A percentile compares a stretch with the other conserved stretches of the same genome.
These are phyloP conservation scores for Leccinum pachyderme DNA, from an alignment of 1,284 basidiomycete genomes.

Conservation along the genomic window DNA sequence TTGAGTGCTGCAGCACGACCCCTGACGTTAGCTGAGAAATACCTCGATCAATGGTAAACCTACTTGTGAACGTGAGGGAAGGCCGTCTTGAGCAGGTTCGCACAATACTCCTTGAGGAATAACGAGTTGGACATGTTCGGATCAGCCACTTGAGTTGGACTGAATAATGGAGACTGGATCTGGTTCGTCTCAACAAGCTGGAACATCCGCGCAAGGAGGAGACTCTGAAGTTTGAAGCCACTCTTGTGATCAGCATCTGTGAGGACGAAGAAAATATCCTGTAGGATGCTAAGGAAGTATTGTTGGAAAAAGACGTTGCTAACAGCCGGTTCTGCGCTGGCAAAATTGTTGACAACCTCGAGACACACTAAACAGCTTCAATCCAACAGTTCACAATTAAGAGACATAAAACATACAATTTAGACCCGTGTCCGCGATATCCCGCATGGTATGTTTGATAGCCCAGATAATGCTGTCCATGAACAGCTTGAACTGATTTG, in stretches of 20 bases:
- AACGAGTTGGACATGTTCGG: constrained; percentile 77
- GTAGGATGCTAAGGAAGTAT: constrained; percentile 91
- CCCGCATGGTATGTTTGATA: constrained; percentile 99
- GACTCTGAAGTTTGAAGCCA: constrained; percentile 89
- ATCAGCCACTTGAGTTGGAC: constrained; percentile 73
- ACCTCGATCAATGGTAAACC: constrained; percentile 31
- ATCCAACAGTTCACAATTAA: background rate
- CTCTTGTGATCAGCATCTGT: constrained; percentile 99
- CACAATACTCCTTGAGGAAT: constrained; percentile 88
- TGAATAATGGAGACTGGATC: constrained; percentile 86
- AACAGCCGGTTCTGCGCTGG: constrained; percentile 74
- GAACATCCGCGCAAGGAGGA: constrained; percentile 92
- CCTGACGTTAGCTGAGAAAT: constrained; percentile 11
- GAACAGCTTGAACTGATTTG: constrained; percentile 95
- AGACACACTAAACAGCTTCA: constrained; percentile 67
- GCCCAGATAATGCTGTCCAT: constrained; percentile 99
- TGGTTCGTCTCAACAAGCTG: constrained; percentile 85
- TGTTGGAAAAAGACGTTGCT: constrained; percentile 85
- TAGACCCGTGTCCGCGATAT: constrained; percentile 94
- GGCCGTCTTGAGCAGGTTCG: constrained; percentile 81
- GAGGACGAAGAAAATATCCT: constrained; percentile 97
- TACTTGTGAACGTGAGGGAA: constrained; percentile 90
- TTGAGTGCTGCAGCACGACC: constrained; percentile 49
- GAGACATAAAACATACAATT: constrained; percentile 57
- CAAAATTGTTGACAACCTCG: constrained; percentile 96